Evolutionary conservation across 1,139 yeast genomes (phyloP).

Genomic region (Petasospora fabianii): DNA sequence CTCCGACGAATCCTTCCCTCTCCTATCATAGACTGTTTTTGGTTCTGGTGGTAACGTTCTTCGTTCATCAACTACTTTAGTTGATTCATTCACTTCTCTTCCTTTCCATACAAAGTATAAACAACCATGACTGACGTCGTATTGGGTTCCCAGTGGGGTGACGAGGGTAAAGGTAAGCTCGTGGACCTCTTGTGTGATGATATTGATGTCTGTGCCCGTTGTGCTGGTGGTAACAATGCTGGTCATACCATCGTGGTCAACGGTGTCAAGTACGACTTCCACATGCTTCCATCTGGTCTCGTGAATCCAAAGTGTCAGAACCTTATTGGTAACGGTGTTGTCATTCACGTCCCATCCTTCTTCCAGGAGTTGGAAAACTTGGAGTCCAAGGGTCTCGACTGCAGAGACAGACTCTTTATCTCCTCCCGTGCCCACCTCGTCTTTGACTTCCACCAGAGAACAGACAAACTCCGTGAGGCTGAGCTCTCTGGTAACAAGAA

Average conservation of each 20-base stretch:
- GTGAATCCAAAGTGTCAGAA: conserved; percentile 90
- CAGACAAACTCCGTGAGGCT: conserved; percentile 91
- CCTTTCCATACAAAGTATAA: not conserved
- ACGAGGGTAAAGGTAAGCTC: conserved; percentile 97
- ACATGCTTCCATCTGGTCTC: conserved; percentile 96
- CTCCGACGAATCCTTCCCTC: not conserved
- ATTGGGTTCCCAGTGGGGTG: conserved; percentile 99
- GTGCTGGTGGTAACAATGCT: conserved; percentile 99
- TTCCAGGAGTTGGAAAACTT: conserved; percentile 80
- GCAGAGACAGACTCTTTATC: conserved; percentile 77
- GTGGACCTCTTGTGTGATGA: conserved; percentile 92
- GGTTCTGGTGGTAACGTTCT: conserved; percentile 14
- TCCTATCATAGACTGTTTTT: not conserved
- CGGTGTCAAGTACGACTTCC: conserved; percentile 89
- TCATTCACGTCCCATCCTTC: conserved; percentile 89
- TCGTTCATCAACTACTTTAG: conserved; percentile 15
- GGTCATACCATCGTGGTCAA: conserved; percentile 97
- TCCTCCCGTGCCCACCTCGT: conserved; percentile 95
- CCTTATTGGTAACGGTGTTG: conserved; percentile 95
- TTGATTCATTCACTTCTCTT: conserved; percentile 8
- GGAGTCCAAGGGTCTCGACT: conserved; percentile 75
- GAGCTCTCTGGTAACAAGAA: conserved; percentile 83
- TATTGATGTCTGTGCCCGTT: conserved; percentile 94
- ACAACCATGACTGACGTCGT: conserved; percentile 57
- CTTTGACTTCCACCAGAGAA: conserved; percentile 95